Evolutionary conservation across 768 basidiomycete genomes (phyloP).

Genomic region (Trametopsis cervina): DNA sequence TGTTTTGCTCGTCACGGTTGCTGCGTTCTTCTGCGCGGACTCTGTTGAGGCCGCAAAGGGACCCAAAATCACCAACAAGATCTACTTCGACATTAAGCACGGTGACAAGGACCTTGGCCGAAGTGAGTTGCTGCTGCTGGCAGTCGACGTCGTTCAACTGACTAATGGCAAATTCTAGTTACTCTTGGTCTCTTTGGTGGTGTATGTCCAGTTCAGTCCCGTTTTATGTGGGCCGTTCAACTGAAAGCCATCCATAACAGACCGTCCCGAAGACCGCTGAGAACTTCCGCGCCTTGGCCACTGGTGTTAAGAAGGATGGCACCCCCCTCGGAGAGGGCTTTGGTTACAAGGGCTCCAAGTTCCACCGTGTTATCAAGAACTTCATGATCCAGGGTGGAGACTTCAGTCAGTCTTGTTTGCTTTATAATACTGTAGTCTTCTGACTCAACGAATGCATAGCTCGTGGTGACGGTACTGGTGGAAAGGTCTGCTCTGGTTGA

Average conservation of each 20-base stretch:
- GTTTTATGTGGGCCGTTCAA: neutral
- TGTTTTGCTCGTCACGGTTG: conserved; percentile 55
- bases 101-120: conserved; percentile 84
- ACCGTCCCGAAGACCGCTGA: conserved; percentile 95
- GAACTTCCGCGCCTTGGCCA: conserved; percentile 93
- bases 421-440: neutral
- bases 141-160: no score
- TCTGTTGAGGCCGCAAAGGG: conserved; percentile 77
- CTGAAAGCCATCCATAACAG: conserved; percentile 28
- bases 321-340: conserved; percentile 59
- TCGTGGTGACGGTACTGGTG: conserved; percentile 82
- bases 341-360: conserved; percentile 93
- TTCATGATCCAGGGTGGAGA: conserved; percentile 99
- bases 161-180: no score
- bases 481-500: conserved; percentile 51
- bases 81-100: conserved; percentile 93
- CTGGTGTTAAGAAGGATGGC: conserved; percentile 76
- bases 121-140: conserved; percentile 51
- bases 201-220: conserved; percentile 31
- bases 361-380: conserved; percentile 93
- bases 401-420: conserved; percentile 61
- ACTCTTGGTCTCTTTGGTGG: conserved; percentile 88
- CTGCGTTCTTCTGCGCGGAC: conserved; percentile 64
- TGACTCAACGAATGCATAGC: conserved; percentile 34
- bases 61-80: conserved; percentile 86